Conservation (phyloP, 257 asterid species). For the Perilla frutescens region DNA sequence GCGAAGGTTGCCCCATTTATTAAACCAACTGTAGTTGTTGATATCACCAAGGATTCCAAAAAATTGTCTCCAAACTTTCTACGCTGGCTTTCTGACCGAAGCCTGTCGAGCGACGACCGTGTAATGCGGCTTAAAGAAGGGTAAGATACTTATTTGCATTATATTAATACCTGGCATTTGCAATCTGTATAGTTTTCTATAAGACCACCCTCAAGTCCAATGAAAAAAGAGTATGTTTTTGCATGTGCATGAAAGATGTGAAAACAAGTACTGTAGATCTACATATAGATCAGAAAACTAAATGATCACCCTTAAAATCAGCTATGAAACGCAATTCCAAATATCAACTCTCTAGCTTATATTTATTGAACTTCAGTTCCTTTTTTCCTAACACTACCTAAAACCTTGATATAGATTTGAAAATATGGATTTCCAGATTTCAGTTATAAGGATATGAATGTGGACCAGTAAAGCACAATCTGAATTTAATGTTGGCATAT, state of each 20-base stretch:
- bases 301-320: neutral
- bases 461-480: neutral
- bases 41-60: slow-evolving; percentile 54
- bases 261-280: neutral
- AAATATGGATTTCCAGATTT: neutral
- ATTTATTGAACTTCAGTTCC: too few relatives aligned
- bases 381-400: neutral
- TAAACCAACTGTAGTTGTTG: slow-evolving; percentile 62
- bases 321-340: neutral
- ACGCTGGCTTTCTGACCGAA: slow-evolving; percentile 72
- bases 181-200: neutral
- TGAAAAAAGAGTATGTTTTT: neutral
- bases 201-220: slow-evolving; percentile 1
- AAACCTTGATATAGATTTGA: neutral
- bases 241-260: neutral
- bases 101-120: slow-evolving; percentile 65
- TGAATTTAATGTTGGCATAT: neutral
- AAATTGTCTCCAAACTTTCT: slow-evolving; percentile 63
- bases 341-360: neutral
- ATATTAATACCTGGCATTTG: neutral
- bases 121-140: slow-evolving; percentile 79
- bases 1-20: slow-evolving; percentile 83
- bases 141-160: slow-evolving; percentile 47
- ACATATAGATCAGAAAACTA: slow-evolving; percentile 3
- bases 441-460: neutral